Conservation (phyloP, 768 basidiomycete species). For the Nevesoporus exiguus region DNA sequence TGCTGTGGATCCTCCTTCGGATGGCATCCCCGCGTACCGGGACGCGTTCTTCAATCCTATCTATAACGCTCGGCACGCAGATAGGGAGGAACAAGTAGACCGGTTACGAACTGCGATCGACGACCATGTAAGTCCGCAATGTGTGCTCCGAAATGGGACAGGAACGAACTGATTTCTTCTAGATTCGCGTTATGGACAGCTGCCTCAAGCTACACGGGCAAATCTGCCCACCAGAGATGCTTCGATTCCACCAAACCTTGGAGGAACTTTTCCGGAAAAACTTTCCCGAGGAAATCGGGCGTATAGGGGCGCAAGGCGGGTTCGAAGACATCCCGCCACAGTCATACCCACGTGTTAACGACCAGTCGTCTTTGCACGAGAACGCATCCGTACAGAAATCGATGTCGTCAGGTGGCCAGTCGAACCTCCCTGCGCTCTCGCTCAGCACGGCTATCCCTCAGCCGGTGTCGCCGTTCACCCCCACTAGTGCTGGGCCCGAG, state of each 20-base stretch:
- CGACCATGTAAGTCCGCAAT: conserved; percentile 57
- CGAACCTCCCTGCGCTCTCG: conserved; percentile 44
- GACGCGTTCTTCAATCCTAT: conserved; percentile 69
- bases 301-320: conserved; percentile 57
- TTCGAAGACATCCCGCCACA: conserved; percentile 46
- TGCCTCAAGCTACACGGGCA: conserved; percentile 82
- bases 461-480: conserved; percentile 37
- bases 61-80: conserved; percentile 66
- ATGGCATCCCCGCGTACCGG: conserved; percentile 74
- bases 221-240: conserved; percentile 82
- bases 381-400: conserved; percentile 44
- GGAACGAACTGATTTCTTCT: conserved; percentile 3
- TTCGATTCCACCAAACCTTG: conserved; percentile 89
- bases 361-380: conserved; percentile 48
- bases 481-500: conserved; percentile 21
- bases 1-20: conserved; percentile 77
- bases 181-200: conserved; percentile 79
- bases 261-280: conserved; percentile 83
- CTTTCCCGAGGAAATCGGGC: conserved; percentile 77
- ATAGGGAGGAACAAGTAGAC: conserved; percentile 66
- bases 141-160: not conserved
- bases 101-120: conserved; percentile 74
- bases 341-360: conserved; percentile 41
- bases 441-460: conserved; percentile 45
- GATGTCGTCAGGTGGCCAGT: conserved; percentile 45